These are phyloP conservation scores for Oenanthe javanica DNA, from an alignment of 140 eudicot species.

Conservation along the genomic window DNA sequence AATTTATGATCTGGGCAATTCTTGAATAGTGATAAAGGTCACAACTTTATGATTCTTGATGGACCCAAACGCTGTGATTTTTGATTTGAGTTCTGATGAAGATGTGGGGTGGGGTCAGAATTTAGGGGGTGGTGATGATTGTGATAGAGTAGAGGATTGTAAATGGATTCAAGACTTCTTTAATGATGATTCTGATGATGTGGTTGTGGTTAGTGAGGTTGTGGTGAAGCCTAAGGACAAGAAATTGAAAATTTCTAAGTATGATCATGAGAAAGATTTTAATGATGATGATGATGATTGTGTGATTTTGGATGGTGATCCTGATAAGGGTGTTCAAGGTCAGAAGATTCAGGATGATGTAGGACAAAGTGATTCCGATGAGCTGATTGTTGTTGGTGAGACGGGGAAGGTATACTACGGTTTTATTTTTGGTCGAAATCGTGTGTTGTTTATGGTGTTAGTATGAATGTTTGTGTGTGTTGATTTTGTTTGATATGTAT, in stretches of 20 bases:
- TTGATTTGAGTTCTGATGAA: conserved; percentile 74
- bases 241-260: neutral
- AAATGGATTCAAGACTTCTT: conserved; percentile 22
- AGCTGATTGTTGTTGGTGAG: conserved; percentile 62
- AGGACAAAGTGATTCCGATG: conserved; percentile 33
- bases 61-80: conserved; percentile 31
- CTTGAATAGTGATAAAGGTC: neutral
- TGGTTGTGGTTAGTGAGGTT: conserved; percentile 49
- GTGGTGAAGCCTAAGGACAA: conserved; percentile 33
- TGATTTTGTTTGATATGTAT: conserved; percentile 1
- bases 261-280: conserved; percentile 4
- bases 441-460: neutral
- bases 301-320: conserved; percentile 73
- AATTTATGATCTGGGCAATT: neutral
- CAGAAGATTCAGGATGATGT: conserved; percentile 7
- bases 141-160: conserved; percentile 21
- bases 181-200: conserved; percentile 59
- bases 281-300: conserved; percentile 62
- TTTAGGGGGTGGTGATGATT: conserved; percentile 7
- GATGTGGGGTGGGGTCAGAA: conserved; percentile 30
- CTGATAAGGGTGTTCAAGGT: conserved; percentile 38
- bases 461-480: neutral
- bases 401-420: conserved; percentile 59
- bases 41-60: conserved; percentile 14
- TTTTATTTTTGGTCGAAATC: neutral